phyloP scores from a whole-genome alignment of 129 eudicot genomes.

The Tanacetum coccineum region DNA sequence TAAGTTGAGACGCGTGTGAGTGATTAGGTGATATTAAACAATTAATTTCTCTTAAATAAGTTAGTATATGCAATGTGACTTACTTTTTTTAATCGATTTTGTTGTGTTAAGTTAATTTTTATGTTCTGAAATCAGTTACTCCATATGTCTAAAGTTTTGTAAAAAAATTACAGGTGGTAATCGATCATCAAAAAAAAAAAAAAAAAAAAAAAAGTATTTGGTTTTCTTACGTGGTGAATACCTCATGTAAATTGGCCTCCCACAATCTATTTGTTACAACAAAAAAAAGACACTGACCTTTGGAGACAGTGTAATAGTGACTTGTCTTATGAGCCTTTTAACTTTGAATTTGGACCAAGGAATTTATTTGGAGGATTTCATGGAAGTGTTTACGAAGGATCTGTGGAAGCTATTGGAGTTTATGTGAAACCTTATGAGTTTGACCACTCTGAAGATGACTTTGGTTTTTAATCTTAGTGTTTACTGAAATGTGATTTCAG shows the following conservation, averaged over 20 bases:
- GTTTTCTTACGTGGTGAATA: neutral
- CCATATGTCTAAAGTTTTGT: neutral
- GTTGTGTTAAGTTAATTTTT: neutral
- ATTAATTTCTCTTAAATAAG: too few relatives aligned
- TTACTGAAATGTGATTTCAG: too few relatives aligned
- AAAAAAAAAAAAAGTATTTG: too few relatives aligned
- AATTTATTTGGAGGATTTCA: constrained; percentile 16
- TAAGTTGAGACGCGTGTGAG: too few relatives aligned
- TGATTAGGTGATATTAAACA: too few relatives aligned
- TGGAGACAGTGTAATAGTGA: neutral
- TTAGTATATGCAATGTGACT: too few relatives aligned
- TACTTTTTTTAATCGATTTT: neutral
- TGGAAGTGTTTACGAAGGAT: constrained; percentile 2
- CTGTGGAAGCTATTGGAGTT: constrained; percentile 4
- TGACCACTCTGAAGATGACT: neutral
- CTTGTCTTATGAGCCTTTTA: neutral
- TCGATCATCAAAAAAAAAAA: neutral
- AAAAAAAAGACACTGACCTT: neutral
- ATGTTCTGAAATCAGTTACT: too few relatives aligned
- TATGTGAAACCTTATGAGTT: neutral
- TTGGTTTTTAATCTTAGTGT: too few relatives aligned
- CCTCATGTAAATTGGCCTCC: neutral
- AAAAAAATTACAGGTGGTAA: neutral
- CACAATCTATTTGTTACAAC: neutral
- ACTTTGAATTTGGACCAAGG: constrained; percentile 19